Evolutionary conservation across 1,284 basidiomycete genomes (phyloP), one percentile per base, ranked within the genome.

Genomic region (Schizophyllum commune): DNA sequence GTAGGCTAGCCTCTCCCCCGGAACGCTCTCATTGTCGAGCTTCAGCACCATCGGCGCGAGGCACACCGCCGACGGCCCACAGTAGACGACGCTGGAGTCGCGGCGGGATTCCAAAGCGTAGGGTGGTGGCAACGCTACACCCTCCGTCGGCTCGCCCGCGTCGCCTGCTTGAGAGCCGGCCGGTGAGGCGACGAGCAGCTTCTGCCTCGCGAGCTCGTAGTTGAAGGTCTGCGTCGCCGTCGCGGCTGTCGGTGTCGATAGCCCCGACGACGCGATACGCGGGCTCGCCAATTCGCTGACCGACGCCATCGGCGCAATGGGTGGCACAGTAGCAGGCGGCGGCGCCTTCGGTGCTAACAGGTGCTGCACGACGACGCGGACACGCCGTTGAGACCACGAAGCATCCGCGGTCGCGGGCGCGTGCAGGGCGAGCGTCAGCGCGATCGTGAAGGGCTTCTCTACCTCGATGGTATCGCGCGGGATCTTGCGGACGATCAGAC

Each of bases 331-430:
- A 53, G 63, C 59, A 11, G 66, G 60, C 11, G 65, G 57, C 4
- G 66, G 66, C 5, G 70, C 65, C 3, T 71, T 75, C 52, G 74
- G 75, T 19, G 77, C 75, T 53, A 79, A 77, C 11, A 86, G 72
- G 66, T 89, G 87, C 66, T 92, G 90, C 4, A 90, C 76, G 9
- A 79, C 85, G 21, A 91, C 71, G 9, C 72, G 74, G 19, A 89
- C 64, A 5, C 77, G 68, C 5, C 83, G 77, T 32, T 71, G 68
- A 20, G 60, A 60, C n/a, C 62, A 61, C 13, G 54, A 19, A 0
- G 77, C 75, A 4, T 47, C 39, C 13, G 9, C 9, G 13, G 39
- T 47, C 2, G 79, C 68, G 5, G 74, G 65, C 3, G 78, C 77
- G 8, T 80, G 79, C 15, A 85, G 69, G 20, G 77, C 77, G 13